Conservation (phyloP, 2,329 filamentous ascomycete genomes). For the Ascocoryne sarcoides region DNA sequence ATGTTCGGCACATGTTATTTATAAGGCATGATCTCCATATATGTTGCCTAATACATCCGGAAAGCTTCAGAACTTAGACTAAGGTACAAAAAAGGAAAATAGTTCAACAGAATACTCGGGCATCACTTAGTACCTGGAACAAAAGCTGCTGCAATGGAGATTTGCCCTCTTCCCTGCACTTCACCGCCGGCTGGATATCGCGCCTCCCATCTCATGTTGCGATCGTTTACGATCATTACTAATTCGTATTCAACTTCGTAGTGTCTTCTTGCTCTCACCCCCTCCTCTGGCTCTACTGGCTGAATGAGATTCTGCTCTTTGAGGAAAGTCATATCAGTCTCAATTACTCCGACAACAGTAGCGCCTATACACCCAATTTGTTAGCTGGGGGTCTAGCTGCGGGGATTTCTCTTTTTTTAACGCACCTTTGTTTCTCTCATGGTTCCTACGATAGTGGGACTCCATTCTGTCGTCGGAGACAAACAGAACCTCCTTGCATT, state of each 20-base stretch:
- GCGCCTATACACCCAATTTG: too few relatives aligned
- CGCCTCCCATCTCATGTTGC: conserved; percentile 15
- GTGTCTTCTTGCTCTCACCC: background rate
- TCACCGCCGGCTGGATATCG: conserved; percentile 10
- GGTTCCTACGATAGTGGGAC: conserved; percentile 10
- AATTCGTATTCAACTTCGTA: conserved; percentile 15
- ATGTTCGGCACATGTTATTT: too few relatives aligned
- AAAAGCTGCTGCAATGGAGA: conserved; percentile 16
- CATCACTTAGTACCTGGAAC: conserved; percentile 10
- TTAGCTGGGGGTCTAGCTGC: too few relatives aligned
- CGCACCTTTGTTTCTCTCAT: conserved; percentile 13
- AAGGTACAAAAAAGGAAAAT: too few relatives aligned
- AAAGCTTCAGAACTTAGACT: too few relatives aligned
- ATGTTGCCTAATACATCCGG: too few relatives aligned
- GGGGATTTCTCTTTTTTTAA: too few relatives aligned
- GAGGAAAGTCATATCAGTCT: conserved; percentile 15
- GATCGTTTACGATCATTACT: conserved; percentile 12
- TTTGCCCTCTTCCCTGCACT: conserved; percentile 6
- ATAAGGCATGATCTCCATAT: too few relatives aligned
- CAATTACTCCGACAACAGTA: conserved; percentile 8
- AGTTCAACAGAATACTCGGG: too few relatives aligned
- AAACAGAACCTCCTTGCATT: conserved; percentile 8
- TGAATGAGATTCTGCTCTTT: too few relatives aligned
- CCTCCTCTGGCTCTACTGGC: conserved; percentile 1
- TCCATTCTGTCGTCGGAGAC: conserved; percentile 9